Percentiles rank a stretch among this genome's conserved stretches.
phyloP scores from a whole-genome alignment of 2,329 filamentous ascomycete species.

The Didymella pinodella region DNA sequence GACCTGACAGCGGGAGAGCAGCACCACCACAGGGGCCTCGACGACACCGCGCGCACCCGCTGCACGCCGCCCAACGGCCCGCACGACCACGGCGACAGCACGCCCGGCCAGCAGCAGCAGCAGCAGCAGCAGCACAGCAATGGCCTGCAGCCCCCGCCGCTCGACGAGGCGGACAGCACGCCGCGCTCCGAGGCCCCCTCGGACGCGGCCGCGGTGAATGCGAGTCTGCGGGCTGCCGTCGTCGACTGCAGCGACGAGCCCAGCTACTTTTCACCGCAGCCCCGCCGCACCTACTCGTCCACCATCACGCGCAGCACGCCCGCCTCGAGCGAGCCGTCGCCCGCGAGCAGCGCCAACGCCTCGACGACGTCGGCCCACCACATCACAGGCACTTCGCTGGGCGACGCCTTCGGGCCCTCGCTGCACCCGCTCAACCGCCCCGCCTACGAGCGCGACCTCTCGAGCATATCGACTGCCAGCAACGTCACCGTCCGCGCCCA shows the following conservation, averaged over 20 bases:
- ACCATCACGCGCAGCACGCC: constrained; percentile 42
- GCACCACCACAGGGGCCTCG: constrained; percentile 29
- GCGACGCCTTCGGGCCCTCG: constrained; percentile 17
- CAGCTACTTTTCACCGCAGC: constrained; percentile 52
- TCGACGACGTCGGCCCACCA: constrained; percentile 36
- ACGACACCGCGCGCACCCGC: constrained; percentile 12
- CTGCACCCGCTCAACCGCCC: constrained; percentile 46
- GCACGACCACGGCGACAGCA: constrained; percentile 10
- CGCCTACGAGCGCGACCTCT: constrained; percentile 52
- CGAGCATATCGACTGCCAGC: constrained; percentile 54
- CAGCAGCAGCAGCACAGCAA: constrained; percentile 10
- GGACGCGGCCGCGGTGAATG: constrained; percentile 24
- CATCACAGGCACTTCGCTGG: constrained; percentile 13
- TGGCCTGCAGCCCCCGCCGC: constrained; percentile 12
- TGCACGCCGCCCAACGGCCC: constrained; percentile 11
- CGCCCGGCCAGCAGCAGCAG: constrained; percentile 16
- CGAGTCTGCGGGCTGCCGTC: constrained; percentile 18
- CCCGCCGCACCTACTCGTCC: constrained; percentile 46
- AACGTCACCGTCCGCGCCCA: constrained; percentile 52
- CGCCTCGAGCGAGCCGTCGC: constrained; percentile 43
- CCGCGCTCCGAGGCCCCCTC: constrained; percentile 53
- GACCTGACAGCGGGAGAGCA: constrained; percentile 37
- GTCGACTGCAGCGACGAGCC: constrained; percentile 35
- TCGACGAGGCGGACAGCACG: constrained; percentile 49
- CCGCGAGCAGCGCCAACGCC: constrained; percentile 39